Percentiles rank a stretch among this genome's conserved stretches.
Evolutionary conservation across 208 protist genomes (phyloP).

Genomic region (Trypanosoma conorhini): DNA sequence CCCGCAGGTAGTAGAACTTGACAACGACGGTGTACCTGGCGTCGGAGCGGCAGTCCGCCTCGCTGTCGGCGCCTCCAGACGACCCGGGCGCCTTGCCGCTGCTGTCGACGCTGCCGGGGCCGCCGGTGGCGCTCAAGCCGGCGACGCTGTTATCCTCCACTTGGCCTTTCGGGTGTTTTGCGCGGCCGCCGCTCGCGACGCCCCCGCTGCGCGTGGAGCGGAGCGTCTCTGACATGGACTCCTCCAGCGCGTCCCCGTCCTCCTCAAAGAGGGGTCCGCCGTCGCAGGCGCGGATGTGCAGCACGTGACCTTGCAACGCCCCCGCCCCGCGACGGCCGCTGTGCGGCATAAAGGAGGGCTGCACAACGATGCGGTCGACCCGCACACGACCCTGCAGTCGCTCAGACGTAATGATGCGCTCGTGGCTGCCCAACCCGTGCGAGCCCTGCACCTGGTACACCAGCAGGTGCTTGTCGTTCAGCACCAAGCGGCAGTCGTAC

Average conservation of each 20-base stretch:
- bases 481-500: conserved; percentile 7
- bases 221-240: not conserved
- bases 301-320: conserved; percentile 19
- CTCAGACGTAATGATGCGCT: conserved; percentile 22
- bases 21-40: conserved; percentile 16
- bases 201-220: not conserved
- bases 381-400: conserved; percentile 1
- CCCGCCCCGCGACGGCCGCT: conserved; percentile 22
- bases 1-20: conserved; percentile 58
- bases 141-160: not conserved
- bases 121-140: not conserved
- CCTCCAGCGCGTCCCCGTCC: not conserved
- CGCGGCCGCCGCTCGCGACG: not conserved
- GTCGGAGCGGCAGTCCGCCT: not conserved
- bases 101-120: not conserved
- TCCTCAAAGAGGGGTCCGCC: conserved; percentile 18
- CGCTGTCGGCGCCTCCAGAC: not conserved
- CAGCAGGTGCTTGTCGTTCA: conserved; percentile 16
- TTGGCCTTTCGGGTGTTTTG: not conserved
- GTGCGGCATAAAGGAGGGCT: conserved; percentile 23
- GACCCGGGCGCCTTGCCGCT: not conserved
- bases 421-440: conserved; percentile 19
- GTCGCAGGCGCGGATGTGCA: conserved; percentile 8
- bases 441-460: conserved; percentile 17
- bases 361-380: conserved; percentile 42